phyloP scores from a whole-genome alignment of 768 basidiomycete genomes.

The Termitomyces sp. region DNA sequence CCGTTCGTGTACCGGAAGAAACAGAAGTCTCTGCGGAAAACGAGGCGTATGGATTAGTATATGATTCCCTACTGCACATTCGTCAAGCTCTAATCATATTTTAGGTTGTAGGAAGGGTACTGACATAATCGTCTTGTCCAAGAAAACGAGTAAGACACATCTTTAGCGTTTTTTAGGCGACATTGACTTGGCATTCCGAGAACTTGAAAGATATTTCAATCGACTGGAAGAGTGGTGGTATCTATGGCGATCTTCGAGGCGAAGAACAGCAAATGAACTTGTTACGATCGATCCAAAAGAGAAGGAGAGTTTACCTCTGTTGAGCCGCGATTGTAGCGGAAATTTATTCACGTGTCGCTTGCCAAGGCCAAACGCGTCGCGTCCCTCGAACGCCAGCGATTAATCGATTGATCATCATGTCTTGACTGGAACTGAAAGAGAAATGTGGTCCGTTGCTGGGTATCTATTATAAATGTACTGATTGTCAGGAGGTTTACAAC shows the following conservation, averaged over 20 bases:
- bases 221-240: not conserved
- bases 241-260: not conserved
- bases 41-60: not conserved
- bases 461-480: not conserved
- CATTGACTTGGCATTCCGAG: not conserved
- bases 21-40: not conserved
- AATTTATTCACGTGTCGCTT: conserved; percentile 2
- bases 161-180: not conserved
- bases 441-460: not conserved
- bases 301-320: conserved; percentile 6
- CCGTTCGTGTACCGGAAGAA: not conserved
- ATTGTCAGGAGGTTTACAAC: not conserved
- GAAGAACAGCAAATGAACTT: conserved; percentile 1
- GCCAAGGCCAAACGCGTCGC: conserved; percentile 1
- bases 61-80: not conserved
- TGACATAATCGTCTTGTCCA: not conserved
- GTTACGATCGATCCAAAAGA: not conserved
- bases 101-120: not conserved
- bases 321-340: conserved; percentile 9
- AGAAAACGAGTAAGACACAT: not conserved
- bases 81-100: not conserved
- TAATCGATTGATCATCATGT: too few species aligned
- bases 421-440: too few species aligned
- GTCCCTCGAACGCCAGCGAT: not conserved
- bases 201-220: not conserved